These are phyloP conservation scores for Populus hybrid DNA, from an alignment of 441 rosid species.

Conservation along the genomic window DNA sequence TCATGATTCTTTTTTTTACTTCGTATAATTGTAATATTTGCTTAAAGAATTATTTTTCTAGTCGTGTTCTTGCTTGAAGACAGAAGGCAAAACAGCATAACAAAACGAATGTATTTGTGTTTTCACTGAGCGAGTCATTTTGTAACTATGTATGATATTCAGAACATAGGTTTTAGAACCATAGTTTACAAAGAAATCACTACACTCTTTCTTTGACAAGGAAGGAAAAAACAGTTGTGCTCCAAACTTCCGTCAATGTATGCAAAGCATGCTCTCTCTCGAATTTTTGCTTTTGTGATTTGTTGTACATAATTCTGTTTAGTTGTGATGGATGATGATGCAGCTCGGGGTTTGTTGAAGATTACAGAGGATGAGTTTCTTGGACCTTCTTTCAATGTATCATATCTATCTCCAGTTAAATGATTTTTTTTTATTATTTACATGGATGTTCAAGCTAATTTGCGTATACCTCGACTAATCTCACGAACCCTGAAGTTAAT, in stretches of 20 bases:
- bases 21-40: too few species aligned
- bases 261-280: background rate
- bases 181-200: too few species aligned
- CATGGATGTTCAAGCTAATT: accelerated
- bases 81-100: too few species aligned
- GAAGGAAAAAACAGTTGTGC: too few species aligned
- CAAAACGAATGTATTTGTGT: too few species aligned
- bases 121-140: too few species aligned
- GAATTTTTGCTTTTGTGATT: conserved; percentile 4
- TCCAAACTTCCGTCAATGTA: conserved; percentile 49
- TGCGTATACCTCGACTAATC: accelerated
- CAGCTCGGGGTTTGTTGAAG: conserved; percentile 86
- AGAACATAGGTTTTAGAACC: too few species aligned
- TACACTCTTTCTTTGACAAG: too few species aligned
- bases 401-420: conserved; percentile 12
- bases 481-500: accelerated
- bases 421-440: background rate
- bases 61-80: too few species aligned
- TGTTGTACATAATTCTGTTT: conserved; percentile 7
- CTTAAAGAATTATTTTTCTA: too few species aligned
- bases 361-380: conserved; percentile 92
- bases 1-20: too few species aligned
- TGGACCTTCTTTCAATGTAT: conserved; percentile 70
- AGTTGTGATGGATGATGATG: background rate
- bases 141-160: too few species aligned